Evolutionary conservation across 139 green algal species (phyloP).

Genomic region (Chlamydomonas schloesseri): DNA sequence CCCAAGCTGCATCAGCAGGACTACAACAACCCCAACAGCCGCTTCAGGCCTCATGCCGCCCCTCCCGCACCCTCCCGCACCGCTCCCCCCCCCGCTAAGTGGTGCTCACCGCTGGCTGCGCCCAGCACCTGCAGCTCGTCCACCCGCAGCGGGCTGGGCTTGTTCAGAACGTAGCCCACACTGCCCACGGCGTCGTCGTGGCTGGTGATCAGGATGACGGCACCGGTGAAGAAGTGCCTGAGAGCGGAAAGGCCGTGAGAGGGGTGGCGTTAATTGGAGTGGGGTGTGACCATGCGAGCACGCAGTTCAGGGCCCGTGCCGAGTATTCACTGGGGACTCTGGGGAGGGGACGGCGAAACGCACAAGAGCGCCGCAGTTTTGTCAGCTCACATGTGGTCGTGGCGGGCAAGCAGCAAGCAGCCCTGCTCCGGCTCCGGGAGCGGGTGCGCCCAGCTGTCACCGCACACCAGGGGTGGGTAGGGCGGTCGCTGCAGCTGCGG

Average conservation of each 20-base stretch:
- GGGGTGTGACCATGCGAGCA: no score
- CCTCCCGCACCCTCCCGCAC: no score
- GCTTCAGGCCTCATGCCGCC: no score
- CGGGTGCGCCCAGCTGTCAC: conserved; percentile 31
- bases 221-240: conserved; percentile 48
- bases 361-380: no score
- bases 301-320: no score
- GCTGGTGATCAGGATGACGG: conserved; percentile 55
- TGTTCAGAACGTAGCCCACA: conserved; percentile 65
- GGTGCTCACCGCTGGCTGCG: conserved; percentile 28
- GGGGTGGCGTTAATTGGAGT: no score
- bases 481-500: neutral
- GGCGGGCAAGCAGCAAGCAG: conserved; percentile 57
- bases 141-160: conserved; percentile 53
- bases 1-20: no score
- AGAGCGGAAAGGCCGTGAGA: no score
- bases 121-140: conserved; percentile 51
- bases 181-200: conserved; percentile 51
- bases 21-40: no score
- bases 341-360: no score
- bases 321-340: no score
- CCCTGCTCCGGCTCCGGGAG: conserved; percentile 49
- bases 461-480: neutral
- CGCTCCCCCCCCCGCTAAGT: neutral
- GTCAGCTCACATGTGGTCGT: conserved; percentile 24